Evolutionary conservation across 2,329 filamentous ascomycete species (phyloP).

Genomic region (Phialophora verrucosa): DNA sequence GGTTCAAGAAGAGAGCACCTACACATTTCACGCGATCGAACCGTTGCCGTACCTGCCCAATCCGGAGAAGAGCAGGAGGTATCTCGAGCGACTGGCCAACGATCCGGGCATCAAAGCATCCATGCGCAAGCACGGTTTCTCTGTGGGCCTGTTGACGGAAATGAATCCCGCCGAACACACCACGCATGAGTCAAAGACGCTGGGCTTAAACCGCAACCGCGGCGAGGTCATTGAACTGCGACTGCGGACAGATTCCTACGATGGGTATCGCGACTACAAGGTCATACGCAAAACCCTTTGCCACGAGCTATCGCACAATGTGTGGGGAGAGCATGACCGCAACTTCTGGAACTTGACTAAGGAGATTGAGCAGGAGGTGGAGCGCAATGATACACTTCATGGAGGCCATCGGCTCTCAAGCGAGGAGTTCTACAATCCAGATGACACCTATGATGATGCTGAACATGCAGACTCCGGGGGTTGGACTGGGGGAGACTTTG

Average conservation of each 20-base stretch:
- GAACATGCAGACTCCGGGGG: conserved; percentile 71
- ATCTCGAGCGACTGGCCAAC: conserved; percentile 75
- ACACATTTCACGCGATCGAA: conserved; percentile 80
- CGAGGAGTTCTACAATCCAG: conserved; percentile 64
- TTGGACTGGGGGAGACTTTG: conserved; percentile 80
- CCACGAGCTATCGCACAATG: conserved; percentile 93
- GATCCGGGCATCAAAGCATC: conserved; percentile 83
- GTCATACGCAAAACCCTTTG: conserved; percentile 90
- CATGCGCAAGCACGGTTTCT: conserved; percentile 85
- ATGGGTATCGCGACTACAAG: conserved; percentile 91
- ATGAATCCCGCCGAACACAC: conserved; percentile 92
- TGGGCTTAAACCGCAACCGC: conserved; percentile 84
- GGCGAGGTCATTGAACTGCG: conserved; percentile 91
- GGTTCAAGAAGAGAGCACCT: conserved; percentile 64
- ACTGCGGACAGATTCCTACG: conserved; percentile 88
- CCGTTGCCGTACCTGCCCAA: conserved; percentile 79
- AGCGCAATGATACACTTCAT: conserved; percentile 75
- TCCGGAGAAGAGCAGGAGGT: conserved; percentile 71
- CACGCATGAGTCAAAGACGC: conserved; percentile 76
- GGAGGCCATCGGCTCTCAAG: conserved; percentile 68
- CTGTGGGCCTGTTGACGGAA: conserved; percentile 84
- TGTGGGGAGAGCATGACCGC: conserved; percentile 80
- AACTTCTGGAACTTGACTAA: conserved; percentile 89
- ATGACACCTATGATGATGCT: conserved; percentile 57
- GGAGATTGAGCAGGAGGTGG: conserved; percentile 83